Base-by-base conservation (phyloP, 768 basidiomycete genomes). In the Tephrocybe sp. region DNA sequence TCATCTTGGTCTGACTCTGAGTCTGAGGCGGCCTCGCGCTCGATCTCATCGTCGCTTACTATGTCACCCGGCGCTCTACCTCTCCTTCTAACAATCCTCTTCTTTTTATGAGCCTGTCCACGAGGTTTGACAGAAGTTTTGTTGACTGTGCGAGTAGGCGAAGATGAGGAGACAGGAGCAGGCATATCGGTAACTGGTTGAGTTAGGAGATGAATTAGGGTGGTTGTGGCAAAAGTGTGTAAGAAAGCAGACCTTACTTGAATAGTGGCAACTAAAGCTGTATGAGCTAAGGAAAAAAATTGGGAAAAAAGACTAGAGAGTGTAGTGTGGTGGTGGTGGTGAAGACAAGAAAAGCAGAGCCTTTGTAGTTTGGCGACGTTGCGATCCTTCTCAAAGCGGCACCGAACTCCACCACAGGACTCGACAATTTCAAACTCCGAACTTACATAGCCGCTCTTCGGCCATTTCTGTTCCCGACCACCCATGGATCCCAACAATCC, bases 41-140 rank as follows among this genome's bases (percentile, higher is more conserved):
- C 79, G 45, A 91, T 74, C 65, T 90, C 88, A 23, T 90, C 88
- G 58, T 91, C 89, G 55, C 86, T 89, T 45, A 80, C 84, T 24
- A 83, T 70, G 29, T 68, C 75, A 48, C 73, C 72, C 56, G 72
- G 76, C 3, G 71, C 84, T 59, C 85, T 75, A 29, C 85, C 85
- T 58, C 88, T 73, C 50, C 88, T 78, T 61, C 80, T 79, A 37
- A 77, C 71, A 41, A 76, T 59, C 55, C 74, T 68, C 53, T 69
- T 71, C 62, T 75, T 76, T 68, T 70, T 74, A 15, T 60, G 55
- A 4, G 56, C 61, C 25, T 64, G 61, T 24, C 48, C 61, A 67
- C 66, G 70, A 53, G 66, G 55, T 55, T 73, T 68, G 52, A 64
- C 54, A 42, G 60, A 53, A 49, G 50, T 51, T 36, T 69, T 71